phyloP scores from a whole-genome alignment of 345 rosid species.

The Populus ilicifolia region DNA sequence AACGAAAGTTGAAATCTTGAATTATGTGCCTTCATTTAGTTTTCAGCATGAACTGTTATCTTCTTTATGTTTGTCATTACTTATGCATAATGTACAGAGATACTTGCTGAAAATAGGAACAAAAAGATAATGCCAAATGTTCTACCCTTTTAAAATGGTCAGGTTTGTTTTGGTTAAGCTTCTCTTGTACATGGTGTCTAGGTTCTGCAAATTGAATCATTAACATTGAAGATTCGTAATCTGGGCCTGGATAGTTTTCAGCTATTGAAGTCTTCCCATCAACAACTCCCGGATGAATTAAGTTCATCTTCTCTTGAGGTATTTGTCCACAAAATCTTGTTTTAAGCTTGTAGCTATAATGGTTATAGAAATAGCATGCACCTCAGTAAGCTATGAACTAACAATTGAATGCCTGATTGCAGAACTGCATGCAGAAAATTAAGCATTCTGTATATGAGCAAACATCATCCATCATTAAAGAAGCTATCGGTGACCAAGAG shows the following conservation, averaged over 20 bases:
- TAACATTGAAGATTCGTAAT: conserved; percentile 59
- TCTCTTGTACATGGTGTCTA: conserved; percentile 31
- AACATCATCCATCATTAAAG: conserved; percentile 54
- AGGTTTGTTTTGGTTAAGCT: background rate
- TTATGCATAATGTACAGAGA: background rate
- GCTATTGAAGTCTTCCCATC: conserved; percentile 51
- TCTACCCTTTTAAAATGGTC: background rate
- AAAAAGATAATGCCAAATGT: background rate
- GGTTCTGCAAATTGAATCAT: conserved; percentile 76
- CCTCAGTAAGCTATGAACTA: background rate
- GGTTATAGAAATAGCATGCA: background rate
- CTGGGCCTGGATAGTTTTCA: conserved; percentile 50
- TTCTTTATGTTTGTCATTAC: background rate
- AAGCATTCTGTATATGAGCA: conserved; percentile 56
- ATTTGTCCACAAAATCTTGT: conserved; percentile 18
- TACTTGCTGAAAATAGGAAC: background rate
- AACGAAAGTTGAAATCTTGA: background rate
- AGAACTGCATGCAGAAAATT: conserved; percentile 64
- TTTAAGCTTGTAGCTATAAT: conserved; percentile 9
- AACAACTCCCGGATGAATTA: conserved; percentile 54
- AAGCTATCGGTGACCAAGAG: conserved; percentile 53
- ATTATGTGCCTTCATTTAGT: background rate
- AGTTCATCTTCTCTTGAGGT: conserved; percentile 79
- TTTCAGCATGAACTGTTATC: background rate
- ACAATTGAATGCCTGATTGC: conserved; percentile 36